phyloP scores from a whole-genome alignment of 2,329 filamentous ascomycete genomes.

The Colletotrichum cereale region DNA sequence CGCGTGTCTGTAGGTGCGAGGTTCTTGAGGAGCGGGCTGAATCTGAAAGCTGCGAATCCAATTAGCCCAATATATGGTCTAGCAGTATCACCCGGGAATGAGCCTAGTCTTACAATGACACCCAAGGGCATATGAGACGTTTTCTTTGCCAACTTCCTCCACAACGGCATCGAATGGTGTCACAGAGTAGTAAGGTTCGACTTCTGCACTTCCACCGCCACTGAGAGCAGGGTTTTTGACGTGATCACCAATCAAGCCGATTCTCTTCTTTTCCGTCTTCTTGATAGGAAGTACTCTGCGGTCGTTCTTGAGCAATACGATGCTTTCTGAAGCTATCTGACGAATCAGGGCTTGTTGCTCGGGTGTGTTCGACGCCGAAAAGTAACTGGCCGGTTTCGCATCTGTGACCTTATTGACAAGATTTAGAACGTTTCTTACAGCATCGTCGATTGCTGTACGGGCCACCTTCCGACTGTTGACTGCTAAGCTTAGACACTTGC shows the following conservation, averaged over 20 bases:
- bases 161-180: slow-evolving; percentile 79
- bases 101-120: slow-evolving; percentile 64
- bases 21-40: slow-evolving; percentile 35
- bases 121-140: slow-evolving; percentile 67
- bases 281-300: slow-evolving; percentile 71
- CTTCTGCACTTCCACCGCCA: slow-evolving; percentile 74
- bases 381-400: slow-evolving; percentile 56
- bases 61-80: not conserved
- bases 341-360: slow-evolving; percentile 73
- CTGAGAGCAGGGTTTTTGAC: slow-evolving; percentile 44
- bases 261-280: slow-evolving; percentile 63
- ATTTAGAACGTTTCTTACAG: slow-evolving; percentile 67
- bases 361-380: slow-evolving; percentile 60
- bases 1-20: not conserved
- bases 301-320: slow-evolving; percentile 83
- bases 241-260: slow-evolving; percentile 44
- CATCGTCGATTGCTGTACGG: slow-evolving; percentile 59
- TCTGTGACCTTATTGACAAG: slow-evolving; percentile 63
- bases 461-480: slow-evolving; percentile 28
- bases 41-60: slow-evolving; percentile 33
- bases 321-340: slow-evolving; percentile 74
- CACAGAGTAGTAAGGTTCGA: slow-evolving; percentile 74
- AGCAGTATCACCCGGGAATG: fast-evolving
- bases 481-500: slow-evolving; percentile 33
- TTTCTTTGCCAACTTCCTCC: slow-evolving; percentile 45